Conservation (phyloP, 2,329 filamentous ascomycete species). For the Fusarium haematococcum region DNA sequence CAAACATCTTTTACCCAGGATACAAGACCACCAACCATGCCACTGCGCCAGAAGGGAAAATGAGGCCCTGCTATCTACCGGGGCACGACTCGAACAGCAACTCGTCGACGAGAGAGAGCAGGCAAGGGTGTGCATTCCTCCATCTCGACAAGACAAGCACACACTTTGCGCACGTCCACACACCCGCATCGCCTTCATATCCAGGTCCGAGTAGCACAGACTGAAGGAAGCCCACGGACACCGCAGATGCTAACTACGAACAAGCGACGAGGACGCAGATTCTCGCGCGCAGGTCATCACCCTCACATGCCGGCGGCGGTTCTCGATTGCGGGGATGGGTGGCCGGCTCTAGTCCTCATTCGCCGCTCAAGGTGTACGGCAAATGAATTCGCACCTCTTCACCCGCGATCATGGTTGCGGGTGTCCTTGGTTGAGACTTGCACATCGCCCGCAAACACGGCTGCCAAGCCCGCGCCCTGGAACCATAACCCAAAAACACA, state of each 20-base stretch:
- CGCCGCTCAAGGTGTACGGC: slow-evolving; percentile 14
- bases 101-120: slow-evolving; percentile 13
- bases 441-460: slow-evolving; percentile 27
- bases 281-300: slow-evolving; percentile 33
- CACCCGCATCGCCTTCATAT: slow-evolving; percentile 28
- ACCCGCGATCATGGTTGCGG: slow-evolving; percentile 20
- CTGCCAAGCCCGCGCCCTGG: slow-evolving; percentile 32
- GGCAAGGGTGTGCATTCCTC: slow-evolving; percentile 29
- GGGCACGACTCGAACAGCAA: slow-evolving; percentile 21
- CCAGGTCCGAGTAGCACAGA: slow-evolving; percentile 29
- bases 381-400: slow-evolving; percentile 16
- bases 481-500: slow-evolving; percentile 20
- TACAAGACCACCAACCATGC: slow-evolving; percentile 13
- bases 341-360: slow-evolving; percentile 27
- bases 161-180: slow-evolving; percentile 28
- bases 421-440: slow-evolving; percentile 33
- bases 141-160: neutral
- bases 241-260: slow-evolving; percentile 8
- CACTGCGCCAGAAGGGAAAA: slow-evolving; percentile 10
- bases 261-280: slow-evolving; percentile 1
- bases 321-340: slow-evolving; percentile 25
- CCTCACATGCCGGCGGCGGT: slow-evolving; percentile 35
- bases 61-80: slow-evolving; percentile 25
- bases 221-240: slow-evolving; percentile 16
- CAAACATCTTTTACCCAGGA: slow-evolving; percentile 26